A percentile compares a stretch with the other conserved stretches of the same genome.
phyloP scores from a whole-genome alignment of 1,284 basidiomycete genomes.

The Peniophora sp. region DNA sequence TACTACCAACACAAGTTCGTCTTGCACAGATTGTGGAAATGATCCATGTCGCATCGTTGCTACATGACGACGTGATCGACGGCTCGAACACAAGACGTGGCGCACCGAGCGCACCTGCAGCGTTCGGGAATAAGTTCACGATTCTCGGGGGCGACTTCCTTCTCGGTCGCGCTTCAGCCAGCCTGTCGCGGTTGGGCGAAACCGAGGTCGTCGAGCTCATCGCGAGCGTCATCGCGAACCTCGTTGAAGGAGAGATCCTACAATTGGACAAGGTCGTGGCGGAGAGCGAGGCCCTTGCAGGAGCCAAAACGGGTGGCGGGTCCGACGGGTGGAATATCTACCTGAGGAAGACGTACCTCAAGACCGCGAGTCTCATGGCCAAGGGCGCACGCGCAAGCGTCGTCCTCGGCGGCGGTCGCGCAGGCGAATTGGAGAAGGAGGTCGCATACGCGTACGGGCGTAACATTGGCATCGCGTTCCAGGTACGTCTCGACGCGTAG shows the following conservation, averaged over 20 bases:
- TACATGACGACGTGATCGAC: conserved; percentile 97
- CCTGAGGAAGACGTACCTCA: conserved; percentile 91
- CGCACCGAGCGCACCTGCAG: conserved; percentile 76
- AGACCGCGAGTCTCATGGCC: conserved; percentile 94
- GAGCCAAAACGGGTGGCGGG: conserved; percentile 17
- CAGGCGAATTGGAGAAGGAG: conserved; percentile 84
- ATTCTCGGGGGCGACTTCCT: conserved; percentile 96
- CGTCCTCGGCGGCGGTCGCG: conserved; percentile 80
- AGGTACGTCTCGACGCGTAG: conserved; percentile 45
- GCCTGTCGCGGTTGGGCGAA: conserved; percentile 81
- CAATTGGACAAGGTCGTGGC: conserved; percentile 59
- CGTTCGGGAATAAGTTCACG: conserved; percentile 93
- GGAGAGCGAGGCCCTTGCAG: conserved; percentile 22
- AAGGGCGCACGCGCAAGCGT: conserved; percentile 88
- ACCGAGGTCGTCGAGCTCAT: conserved; percentile 91
- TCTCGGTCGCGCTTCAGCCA: conserved; percentile 85
- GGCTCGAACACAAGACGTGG: conserved; percentile 77
- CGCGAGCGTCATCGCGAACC: conserved; percentile 87
- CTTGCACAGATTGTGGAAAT: conserved; percentile 97
- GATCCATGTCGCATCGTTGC: conserved; percentile 93
- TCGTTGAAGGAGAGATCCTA: conserved; percentile 95
- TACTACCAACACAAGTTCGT: conserved; percentile 84
- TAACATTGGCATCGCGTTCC: conserved; percentile 90
- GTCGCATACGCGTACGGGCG: conserved; percentile 89
- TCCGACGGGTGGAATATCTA: conserved; percentile 78